Percentiles rank a stretch among this genome's conserved stretches.
These are phyloP conservation scores for Phanerochaete sordida DNA, from an alignment of 768 basidiomycete species.

Conservation along the genomic window DNA sequence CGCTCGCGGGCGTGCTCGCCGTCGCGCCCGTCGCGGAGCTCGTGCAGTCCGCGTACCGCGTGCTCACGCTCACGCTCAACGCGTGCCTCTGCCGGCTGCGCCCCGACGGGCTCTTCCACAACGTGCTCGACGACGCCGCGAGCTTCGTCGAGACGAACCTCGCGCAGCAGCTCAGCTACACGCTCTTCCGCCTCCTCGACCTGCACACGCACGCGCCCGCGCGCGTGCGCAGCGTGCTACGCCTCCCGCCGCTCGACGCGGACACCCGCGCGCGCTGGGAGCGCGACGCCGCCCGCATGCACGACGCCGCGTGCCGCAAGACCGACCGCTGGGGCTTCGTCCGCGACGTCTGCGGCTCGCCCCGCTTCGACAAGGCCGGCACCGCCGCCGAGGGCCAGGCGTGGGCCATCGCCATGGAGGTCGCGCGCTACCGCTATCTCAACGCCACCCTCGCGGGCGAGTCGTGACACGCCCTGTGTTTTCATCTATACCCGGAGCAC, in stretches of 20 bases:
- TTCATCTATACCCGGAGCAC: no score
- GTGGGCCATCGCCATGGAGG: conserved; percentile 17
- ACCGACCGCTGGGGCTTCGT: conserved; percentile 22
- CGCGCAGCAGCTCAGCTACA: conserved; percentile 24
- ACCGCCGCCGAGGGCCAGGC: conserved; percentile 23
- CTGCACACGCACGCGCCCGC: conserved; percentile 5
- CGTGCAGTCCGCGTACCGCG: conserved; percentile 4
- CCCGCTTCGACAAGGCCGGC: conserved; percentile 18
- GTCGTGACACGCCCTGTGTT: no score
- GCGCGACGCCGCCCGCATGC: conserved; percentile 9
- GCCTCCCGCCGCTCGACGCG: background rate
- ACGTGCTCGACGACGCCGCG: conserved; percentile 19
- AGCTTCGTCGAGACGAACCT: conserved; percentile 23
- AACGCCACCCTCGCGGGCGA: no score
- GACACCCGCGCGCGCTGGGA: conserved; percentile 11
- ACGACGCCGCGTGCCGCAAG: conserved; percentile 13
- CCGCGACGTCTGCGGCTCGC: conserved; percentile 23
- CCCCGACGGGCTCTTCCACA: conserved; percentile 19
- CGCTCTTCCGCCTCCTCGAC: conserved; percentile 18
- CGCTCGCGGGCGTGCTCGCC: background rate
- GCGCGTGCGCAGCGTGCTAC: background rate
- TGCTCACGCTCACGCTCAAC: conserved; percentile 13
- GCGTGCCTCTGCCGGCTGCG: conserved; percentile 15
- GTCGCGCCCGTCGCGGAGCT: background rate
- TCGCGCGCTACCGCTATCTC: conserved; percentile 12